Evolutionary conservation across 257 asterid genomes (phyloP).

Genomic region (Jasminum sambac): DNA sequence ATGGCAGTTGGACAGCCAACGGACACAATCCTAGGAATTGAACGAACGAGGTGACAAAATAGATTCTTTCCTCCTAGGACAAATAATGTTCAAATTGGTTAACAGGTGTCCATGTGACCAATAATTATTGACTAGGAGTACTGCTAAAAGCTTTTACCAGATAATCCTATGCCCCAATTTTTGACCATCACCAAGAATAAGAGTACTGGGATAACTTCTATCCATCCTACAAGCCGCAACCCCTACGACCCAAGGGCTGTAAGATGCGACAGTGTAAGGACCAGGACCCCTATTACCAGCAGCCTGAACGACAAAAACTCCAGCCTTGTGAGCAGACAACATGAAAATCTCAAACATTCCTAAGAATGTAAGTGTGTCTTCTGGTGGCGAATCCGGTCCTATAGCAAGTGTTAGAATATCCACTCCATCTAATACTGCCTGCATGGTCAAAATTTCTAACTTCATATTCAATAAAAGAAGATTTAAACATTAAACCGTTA

Average conservation of each 20-base stretch:
- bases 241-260: constrained; percentile 83
- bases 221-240: constrained; percentile 76
- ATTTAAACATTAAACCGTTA: background rate
- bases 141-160: constrained; percentile 41
- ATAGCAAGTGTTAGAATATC: constrained; percentile 75
- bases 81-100: too few relatives aligned
- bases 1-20: too few relatives aligned
- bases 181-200: constrained; percentile 71
- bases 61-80: too few relatives aligned
- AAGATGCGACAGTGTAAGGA: constrained; percentile 72
- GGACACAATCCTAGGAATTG: too few relatives aligned
- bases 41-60: too few relatives aligned
- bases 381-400: constrained; percentile 85
- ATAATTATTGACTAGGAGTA: too few relatives aligned
- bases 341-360: constrained; percentile 77
- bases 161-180: constrained; percentile 73
- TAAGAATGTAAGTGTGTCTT: constrained; percentile 67
- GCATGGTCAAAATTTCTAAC: constrained; percentile 24
- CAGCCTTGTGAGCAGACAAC: constrained; percentile 82
- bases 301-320: constrained; percentile 77
- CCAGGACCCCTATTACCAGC: constrained; percentile 86
- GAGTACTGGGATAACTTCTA: constrained; percentile 76
- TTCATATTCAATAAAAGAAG: background rate
- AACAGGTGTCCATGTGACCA: background rate
- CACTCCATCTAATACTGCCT: constrained; percentile 87